These are phyloP conservation scores for Camellia japonica DNA, from an alignment of 148 eudicot genomes.

Conservation along the genomic window DNA sequence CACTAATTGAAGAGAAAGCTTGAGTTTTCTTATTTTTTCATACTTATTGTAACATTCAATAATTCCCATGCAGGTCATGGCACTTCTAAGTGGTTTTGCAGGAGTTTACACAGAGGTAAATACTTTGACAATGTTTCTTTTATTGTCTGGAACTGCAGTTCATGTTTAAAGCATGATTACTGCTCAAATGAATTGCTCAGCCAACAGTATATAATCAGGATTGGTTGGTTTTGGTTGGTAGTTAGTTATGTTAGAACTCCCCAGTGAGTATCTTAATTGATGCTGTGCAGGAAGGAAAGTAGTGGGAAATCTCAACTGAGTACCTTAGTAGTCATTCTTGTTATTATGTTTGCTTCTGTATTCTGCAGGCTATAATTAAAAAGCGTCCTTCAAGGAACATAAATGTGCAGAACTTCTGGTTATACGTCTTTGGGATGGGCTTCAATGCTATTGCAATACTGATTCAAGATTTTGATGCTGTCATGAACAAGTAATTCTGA, in stretches of 20 bases:
- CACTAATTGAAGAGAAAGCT: constrained; percentile 2
- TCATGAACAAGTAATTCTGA: constrained; percentile 63
- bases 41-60: not conserved
- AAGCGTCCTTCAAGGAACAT: constrained; percentile 95
- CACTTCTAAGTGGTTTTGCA: constrained; percentile 97
- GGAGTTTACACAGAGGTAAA: constrained; percentile 97
- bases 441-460: constrained; percentile 90
- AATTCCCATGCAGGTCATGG: constrained; percentile 68
- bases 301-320: constrained; percentile 6
- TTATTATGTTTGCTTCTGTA: constrained; percentile 19
- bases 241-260: not conserved
- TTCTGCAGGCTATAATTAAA: constrained; percentile 81
- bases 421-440: constrained; percentile 92
- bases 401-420: constrained; percentile 97
- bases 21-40: not conserved
- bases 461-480: constrained; percentile 89
- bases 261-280: not conserved
- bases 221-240: constrained; percentile 5
- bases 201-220: not conserved
- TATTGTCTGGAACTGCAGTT: constrained; percentile 12
- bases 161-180: not conserved
- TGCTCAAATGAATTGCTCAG: constrained; percentile 7
- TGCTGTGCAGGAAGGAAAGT: not conserved
- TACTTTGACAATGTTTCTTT: constrained; percentile 13
- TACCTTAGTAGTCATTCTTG: not conserved